Evolutionary conservation across 2,329 filamentous ascomycete genomes (phyloP).

Genomic region (Colletotrichum chrysophilum): DNA sequence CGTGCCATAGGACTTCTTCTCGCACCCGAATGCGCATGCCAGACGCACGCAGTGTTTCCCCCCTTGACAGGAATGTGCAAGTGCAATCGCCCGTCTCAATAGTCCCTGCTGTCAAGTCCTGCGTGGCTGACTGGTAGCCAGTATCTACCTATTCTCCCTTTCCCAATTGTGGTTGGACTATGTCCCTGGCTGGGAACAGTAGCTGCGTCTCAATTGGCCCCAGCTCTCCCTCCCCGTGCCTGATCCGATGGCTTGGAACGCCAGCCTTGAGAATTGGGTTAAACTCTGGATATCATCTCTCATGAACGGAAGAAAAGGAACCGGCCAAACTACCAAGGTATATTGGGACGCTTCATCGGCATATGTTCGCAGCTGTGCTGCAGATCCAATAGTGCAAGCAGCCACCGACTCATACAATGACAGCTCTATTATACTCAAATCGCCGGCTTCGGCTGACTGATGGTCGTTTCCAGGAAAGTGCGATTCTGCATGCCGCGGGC

Average conservation of each 20-base stretch:
- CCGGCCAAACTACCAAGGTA: not conserved
- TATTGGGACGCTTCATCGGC: not conserved
- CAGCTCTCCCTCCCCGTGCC: not conserved
- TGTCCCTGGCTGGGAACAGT: no score
- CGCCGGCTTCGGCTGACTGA: not conserved
- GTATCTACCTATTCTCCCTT: not conserved
- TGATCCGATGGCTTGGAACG: not conserved
- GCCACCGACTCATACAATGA: not conserved
- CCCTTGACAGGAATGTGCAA: not conserved
- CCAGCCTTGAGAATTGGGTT: not conserved
- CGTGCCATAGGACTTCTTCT: not conserved
- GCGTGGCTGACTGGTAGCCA: not conserved
- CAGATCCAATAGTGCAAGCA: not conserved
- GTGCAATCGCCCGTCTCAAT: not conserved
- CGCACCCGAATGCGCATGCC: not conserved
- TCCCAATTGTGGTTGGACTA: not conserved
- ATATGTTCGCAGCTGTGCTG: not conserved
- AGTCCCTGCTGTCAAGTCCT: not conserved
- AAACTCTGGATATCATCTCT: conserved; percentile 13
- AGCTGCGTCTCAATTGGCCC: not conserved
- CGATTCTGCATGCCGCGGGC: not conserved
- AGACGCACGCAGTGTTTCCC: not conserved
- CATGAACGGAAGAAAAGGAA: not conserved
- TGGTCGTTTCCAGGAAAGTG: not conserved
- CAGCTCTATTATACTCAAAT: not conserved